Base-by-base conservation (phyloP, 2,329 filamentous ascomycete species). In the Cytospora paraplurivora region DNA sequence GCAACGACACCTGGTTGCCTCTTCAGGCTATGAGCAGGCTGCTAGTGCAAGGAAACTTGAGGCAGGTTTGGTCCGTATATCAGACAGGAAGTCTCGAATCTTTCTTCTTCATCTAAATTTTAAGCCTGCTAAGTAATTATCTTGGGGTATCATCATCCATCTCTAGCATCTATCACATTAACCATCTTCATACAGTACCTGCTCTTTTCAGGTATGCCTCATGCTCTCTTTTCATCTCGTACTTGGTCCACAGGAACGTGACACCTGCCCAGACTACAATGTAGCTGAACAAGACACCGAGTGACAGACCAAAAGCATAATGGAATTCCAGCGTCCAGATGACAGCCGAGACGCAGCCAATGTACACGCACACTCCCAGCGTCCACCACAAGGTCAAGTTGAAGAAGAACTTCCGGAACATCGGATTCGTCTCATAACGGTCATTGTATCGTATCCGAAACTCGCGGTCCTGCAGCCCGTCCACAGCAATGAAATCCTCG, bases 311-410 rank as follows among this genome's bases (percentile, higher is more conserved):
- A 27, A 66, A 66, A n/a, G 64, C 64, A 3, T 61, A 51, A 19
- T 66, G 61, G 19, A 66, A 66, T 33, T 53, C 49, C 11, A 63
- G 38, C 27, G 62, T 66, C 64, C 64, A 66, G 3, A 66, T 66
- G 1, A 66, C 62, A 15, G 64, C 64, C 35, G 64, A 66, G 10
- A 66, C 61, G 57, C 52, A 56, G 13, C 64, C 64, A 17, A 66
- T 66, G 4, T 66, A 66, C 15, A 66, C 64, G 12, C 58, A 55
- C 15, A 66, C 62, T 6, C 64, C 64, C 44, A 63, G 59, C 35
- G 61, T 56, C 64, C 64, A 66, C 64, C 64, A 66, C 17, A 66
- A 27, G 33, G 64, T 66, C 64, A 66, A 32, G 57, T 66, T 63
- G 21, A 63, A 63, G 13, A 66, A 56, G 56, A 66, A 63, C 44